A percentile compares a stretch with the other conserved stretches of the same genome.
Conservation (phyloP, 176 grass and related monocot genomes). For the Oryza australiensis region DNA sequence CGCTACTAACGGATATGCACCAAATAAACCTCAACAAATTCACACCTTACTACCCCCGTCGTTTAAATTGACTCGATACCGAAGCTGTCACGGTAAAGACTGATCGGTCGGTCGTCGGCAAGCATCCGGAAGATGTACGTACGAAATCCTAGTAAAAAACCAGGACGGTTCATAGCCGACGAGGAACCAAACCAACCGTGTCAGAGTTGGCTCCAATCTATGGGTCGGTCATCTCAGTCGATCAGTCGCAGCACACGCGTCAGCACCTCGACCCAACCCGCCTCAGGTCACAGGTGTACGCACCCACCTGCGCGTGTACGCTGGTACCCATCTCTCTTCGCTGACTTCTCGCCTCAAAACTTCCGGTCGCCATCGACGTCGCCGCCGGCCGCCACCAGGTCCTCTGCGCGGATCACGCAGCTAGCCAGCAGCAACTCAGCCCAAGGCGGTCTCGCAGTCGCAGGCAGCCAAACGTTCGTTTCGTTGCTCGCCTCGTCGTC, state of each 20-base stretch:
- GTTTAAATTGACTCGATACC: not conserved
- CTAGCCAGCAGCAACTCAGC: too few relatives aligned
- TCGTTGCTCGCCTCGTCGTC: not conserved
- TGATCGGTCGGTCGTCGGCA: too few relatives aligned
- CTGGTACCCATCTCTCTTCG: conserved; percentile 5
- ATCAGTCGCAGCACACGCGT: not conserved
- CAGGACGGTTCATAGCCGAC: too few relatives aligned
- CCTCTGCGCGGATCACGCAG: not conserved
- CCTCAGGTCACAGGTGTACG: not conserved
- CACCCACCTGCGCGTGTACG: not conserved
- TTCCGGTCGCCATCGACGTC: not conserved
- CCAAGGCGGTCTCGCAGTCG: too few relatives aligned
- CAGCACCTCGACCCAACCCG: not conserved
- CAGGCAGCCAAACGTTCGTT: too few relatives aligned
- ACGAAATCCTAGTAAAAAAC: not conserved
- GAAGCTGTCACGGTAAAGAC: not conserved
- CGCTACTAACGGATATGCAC: too few relatives aligned
- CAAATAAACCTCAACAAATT: too few relatives aligned
- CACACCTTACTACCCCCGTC: not conserved
- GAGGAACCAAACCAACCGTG: not conserved
- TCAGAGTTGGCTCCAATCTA: not conserved
- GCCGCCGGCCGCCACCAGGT: not conserved
- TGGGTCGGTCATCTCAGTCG: not conserved
- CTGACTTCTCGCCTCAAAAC: conserved; percentile 7
- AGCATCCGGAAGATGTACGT: not conserved